Evolutionary conservation across 108 stramenopile species (phyloP), one percentile per base, ranked within the genome.

Genomic region (Discostella stelligeroides): DNA sequence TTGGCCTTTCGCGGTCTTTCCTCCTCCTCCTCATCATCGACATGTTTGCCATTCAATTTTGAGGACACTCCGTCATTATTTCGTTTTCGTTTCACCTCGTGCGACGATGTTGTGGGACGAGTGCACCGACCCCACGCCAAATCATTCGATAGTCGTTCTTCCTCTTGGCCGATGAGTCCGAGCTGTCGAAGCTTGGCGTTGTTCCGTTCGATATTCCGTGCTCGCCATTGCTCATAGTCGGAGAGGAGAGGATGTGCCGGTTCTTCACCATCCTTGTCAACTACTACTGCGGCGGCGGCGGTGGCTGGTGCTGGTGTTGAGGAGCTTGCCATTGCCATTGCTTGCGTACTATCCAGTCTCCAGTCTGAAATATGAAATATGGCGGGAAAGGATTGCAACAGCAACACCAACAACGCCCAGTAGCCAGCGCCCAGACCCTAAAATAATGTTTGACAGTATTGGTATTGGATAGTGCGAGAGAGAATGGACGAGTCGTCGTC

Each of bases 171-270:
- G 49, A 95, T 88, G 53, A 95, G 67, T 1, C 94, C 94, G n/a
- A 94, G 73, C 11, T 66, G 53, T 34, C 75, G 71, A 48, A 95
- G 73, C 21, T 83, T 71, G 53, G 83, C 83, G 74, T 95, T 92
- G 76, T 95, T 92, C 29, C 83, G 75, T 54, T 88, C 84, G 48
- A 95, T 90, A 60, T 95, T 95, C 12, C 70, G 67, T 20, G 82
- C 82, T 39, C 89, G 84, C 18, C 50, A 51, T 59, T 54, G 40
- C 66, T 93, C 89, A 60, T 93, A 93, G 2, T 84, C 84, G 60
- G 70, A 78, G 15, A 78, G 70, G 18, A 55, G 8, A 4, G 57
- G 37, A 1, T 27, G 28, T 37, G 55, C 15, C 4, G 57, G 57
- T 40, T 40, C 18, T 17, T 2, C 4, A n/a, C 7, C 1, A n/a